A percentile compares a stretch with the other conserved stretches of the same genome.
phyloP scores from a whole-genome alignment of 805 yeast genomes.

The Yamadazyma insecticola region DNA sequence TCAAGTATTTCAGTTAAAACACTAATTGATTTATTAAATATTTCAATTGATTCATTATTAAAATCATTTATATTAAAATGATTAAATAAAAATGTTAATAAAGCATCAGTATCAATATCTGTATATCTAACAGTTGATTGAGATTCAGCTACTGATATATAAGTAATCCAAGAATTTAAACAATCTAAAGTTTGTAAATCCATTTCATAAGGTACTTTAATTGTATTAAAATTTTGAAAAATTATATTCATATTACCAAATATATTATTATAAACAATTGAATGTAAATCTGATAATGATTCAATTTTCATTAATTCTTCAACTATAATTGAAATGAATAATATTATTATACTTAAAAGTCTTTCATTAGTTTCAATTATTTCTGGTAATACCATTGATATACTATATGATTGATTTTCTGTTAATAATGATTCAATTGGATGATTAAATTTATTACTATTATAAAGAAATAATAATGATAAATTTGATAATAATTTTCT shows the following conservation, averaged over 20 bases:
- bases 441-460: constrained; percentile 32
- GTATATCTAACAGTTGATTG: constrained; percentile 28
- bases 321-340: constrained; percentile 34
- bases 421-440: constrained; percentile 28
- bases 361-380: constrained; percentile 2
- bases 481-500: constrained; percentile 56
- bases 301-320: constrained; percentile 47
- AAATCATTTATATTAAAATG: constrained; percentile 7
- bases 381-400: constrained; percentile 2
- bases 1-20: constrained; percentile 44
- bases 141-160: constrained; percentile 31
- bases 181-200: constrained; percentile 16
- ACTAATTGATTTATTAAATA: constrained; percentile 21
- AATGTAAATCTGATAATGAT: constrained; percentile 30
- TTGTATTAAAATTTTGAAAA: constrained; percentile 14
- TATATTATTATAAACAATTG: constrained; percentile 27
- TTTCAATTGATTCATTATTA: constrained; percentile 10
- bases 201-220: constrained; percentile 1
- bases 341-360: constrained; percentile 10
- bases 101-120: constrained; percentile 21
- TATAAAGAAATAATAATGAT: constrained; percentile 42
- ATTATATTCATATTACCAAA: constrained; percentile 20
- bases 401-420: too few relatives aligned
- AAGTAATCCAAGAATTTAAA: constrained; percentile 33
- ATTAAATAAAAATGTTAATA: constrained; percentile 19